A percentile compares a stretch with the other conserved stretches of the same genome.
These are phyloP conservation scores for Striga asiatica DNA, from an alignment of 257 asterid species.

Conservation along the genomic window DNA sequence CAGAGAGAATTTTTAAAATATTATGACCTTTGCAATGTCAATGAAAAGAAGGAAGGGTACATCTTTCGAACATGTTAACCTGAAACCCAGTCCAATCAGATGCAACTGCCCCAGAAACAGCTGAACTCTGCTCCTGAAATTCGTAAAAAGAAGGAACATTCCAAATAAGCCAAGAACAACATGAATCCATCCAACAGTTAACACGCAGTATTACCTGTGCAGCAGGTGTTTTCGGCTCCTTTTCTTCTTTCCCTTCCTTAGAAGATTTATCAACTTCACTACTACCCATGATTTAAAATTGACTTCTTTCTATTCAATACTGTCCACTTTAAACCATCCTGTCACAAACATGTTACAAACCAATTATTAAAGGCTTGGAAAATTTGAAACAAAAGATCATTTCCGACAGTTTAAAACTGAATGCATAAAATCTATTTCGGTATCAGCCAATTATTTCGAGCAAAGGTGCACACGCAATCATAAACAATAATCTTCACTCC, in stretches of 20 bases:
- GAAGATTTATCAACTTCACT: constrained; percentile 71
- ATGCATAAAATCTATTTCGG: not conserved
- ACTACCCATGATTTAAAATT: constrained; percentile 43
- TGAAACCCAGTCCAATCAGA: constrained; percentile 94
- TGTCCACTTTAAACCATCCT: not conserved
- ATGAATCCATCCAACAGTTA: not conserved
- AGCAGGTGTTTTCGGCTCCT: constrained; percentile 60
- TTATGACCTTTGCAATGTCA: constrained; percentile 4
- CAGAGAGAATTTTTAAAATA: constrained; percentile 16
- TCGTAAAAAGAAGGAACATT: not conserved
- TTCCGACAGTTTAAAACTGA: too few species aligned
- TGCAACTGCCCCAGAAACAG: constrained; percentile 52
- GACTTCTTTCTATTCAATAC: not conserved
- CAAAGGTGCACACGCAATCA: too few species aligned
- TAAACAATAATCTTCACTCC: not conserved
- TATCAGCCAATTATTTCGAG: too few species aligned
- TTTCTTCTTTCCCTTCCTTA: constrained; percentile 70
- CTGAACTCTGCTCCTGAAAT: constrained; percentile 65
- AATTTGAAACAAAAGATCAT: not conserved
- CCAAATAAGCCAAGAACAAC: not conserved
- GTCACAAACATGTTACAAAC: not conserved
- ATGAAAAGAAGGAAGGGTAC: constrained; percentile 7
- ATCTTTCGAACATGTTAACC: constrained; percentile 34
- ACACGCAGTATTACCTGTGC: constrained; percentile 38
- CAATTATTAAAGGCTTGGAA: not conserved